Base-by-base conservation (phyloP, 2,329 filamentous ascomycete genomes). In the Dactylellina parvicollis region DNA sequence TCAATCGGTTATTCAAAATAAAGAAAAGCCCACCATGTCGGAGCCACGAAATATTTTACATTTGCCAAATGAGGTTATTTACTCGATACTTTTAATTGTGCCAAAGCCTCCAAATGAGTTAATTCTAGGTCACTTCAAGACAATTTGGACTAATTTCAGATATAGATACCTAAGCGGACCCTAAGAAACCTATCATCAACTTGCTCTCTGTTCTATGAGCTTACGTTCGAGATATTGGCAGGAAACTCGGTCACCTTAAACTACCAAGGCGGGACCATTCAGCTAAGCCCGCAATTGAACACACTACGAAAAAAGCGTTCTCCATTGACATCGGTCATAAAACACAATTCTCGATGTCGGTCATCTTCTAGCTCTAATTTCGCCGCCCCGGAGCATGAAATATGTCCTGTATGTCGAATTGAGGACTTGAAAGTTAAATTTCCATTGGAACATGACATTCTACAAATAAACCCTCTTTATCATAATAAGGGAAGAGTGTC, bases 1-100 rank as follows among this genome's bases (percentile, higher is more conserved):
- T 46, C 5, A 46, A 18, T 46, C 42, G 42, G 20, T 10, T 46
- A 46, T 24, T 24, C 42, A 7, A 4, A 46, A 46, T 46, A 46
- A 20, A 24, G 14, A 46, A 24, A 46, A 14, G n/a, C 5, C n/a
- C 42, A 24, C n/a, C 18, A 46, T 24, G 5, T 24, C 42, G 22
- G 22, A 5, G 42, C 42, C 42, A 24, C 42, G 42, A 46, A 24
- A 46, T 20, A 20, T 46, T 46, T 22, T 24, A 46, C 10, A 46
- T 46, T 46, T 46, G 42, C 42, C 42, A 5, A 46, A 46, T 46
- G 42, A 46, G 20, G n/a, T 42, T 4, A 42, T 42, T 42, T 42
- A 10, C 38, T 42, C 38, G 7, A 42, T 42, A 9, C 8, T 42
- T 42, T 42, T n/a, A 9, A 42, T 42, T 42, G 38, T 42, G 16